Evolutionary conservation across 108 stramenopile genomes (phyloP), one percentile per base, ranked within the genome.

Genomic region (Cyclostephanos invisitatus): DNA sequence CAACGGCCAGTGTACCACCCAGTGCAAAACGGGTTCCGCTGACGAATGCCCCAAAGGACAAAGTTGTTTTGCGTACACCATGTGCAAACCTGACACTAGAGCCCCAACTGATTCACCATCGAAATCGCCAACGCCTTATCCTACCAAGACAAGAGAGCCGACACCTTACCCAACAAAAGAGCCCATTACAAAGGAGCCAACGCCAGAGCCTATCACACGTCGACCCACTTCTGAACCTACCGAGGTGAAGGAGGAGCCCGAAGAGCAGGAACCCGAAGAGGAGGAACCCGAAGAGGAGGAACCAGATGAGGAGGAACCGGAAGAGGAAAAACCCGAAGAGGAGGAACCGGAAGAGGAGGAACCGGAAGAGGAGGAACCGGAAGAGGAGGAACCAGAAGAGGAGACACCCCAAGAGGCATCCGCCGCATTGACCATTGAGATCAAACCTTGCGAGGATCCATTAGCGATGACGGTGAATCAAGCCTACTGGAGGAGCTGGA

Each of bases 31-130:
- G 51, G 93, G 90, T 22, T 78, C 74, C 21, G 74, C 88, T 2
- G 54, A 74, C 24, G 89, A 87, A 51, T 94, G 93, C 75, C 89
- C 90, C 0, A 75, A 73, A 50, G 87, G 80, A n/a, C 76, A 92
- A 67, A 86, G 74, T 64, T 94, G 93, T 60, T 92, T 84, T 75
- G 91, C 93, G 73, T 81, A 90, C 85, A 40, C 85, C 85, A 17
- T 85, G 91, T 80, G 88, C 61, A 80, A 71, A 22, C 68, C 62
- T 8, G 42, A 65, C 42, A 80, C 79, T 7, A 54, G 60, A 21
- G 62, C 50, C 28, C 79, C 79, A 11, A 80, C 79, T 18, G 60
- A 56, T 10, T 38, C 61, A 12, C 79, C 79, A 32, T 68, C 73
- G 0, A 29, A 37, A 0, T 50, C 59, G 47, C 78, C 77, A 22